Conservation (phyloP, 176 grass and related monocot genomes). For the Guadua angustifolia region DNA sequence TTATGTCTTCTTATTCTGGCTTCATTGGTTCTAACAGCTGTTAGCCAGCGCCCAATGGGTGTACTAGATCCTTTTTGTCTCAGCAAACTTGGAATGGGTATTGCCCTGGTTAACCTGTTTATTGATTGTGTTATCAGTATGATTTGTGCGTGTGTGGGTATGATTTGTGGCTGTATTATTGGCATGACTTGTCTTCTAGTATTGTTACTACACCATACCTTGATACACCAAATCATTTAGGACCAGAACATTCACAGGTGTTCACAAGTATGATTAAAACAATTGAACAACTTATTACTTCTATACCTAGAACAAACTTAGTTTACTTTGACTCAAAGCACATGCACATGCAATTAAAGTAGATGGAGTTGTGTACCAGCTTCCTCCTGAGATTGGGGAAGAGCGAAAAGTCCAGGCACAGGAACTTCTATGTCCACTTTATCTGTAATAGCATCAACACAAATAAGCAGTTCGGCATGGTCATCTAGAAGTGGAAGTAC, state of each 20-base stretch:
- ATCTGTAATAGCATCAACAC: constrained; percentile 53
- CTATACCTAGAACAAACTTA: neutral
- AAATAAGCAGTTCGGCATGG: constrained; percentile 29
- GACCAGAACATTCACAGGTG: too few species aligned
- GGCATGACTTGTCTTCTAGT: neutral
- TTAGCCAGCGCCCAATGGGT: neutral
- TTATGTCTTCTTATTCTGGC: neutral
- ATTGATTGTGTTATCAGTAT: too few species aligned
- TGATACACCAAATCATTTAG: neutral
- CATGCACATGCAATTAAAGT: neutral
- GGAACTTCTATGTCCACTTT: constrained; percentile 93
- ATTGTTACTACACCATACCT: neutral
- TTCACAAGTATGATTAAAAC: too few species aligned
- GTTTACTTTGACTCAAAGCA: neutral
- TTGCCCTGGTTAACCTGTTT: constrained; percentile 3
- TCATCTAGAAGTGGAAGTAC: neutral
- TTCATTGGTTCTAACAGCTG: constrained; percentile 24
- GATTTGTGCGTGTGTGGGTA: too few species aligned
- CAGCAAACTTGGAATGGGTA: neutral
- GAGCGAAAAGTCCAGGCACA: constrained; percentile 82
- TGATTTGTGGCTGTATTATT: too few species aligned
- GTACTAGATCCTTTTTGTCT: neutral
- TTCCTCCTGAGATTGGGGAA: constrained; percentile 78
- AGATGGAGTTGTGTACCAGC: constrained; percentile 60
- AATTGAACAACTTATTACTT: constrained; percentile 14